Evolutionary conservation across 2,329 filamentous ascomycete genomes (phyloP), one percentile per base, ranked within the genome.

Genomic region (Ustulina deusta): DNA sequence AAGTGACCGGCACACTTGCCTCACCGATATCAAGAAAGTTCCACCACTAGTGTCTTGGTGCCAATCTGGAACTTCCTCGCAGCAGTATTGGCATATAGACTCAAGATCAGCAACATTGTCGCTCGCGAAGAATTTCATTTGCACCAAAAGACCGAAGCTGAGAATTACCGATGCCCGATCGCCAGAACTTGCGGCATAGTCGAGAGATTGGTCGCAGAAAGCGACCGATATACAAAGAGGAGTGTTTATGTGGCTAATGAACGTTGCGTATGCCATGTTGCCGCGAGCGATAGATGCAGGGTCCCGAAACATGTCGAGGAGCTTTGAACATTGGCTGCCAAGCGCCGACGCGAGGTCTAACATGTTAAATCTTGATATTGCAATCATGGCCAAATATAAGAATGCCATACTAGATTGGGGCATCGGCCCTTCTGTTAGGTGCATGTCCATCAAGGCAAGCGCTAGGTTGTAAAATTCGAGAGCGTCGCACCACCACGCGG

Each of bases 61-160:
- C 92, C 92, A 94, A 57, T 90, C 88, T 1, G 88, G 87, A 65
- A 93, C 87, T 70, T 94, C 92, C 68, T 93, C 87, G 68, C 90
- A 91, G n/a, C 89, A 86, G 68, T 90, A 92, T 55, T 89, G 86
- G 72, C 90, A 91, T 75, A 89, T 92, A 0, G 85, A 85, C 76
- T 94, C 91, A 0, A 93, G 81, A 63, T 94, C 92, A 15, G 83
- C 82, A 55, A 89, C 83, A 66, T 93, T 90, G 70, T 93, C 88
- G 71, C 89, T 90, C 13, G 87, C 86, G 78, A 90, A 93, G 63
- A 94, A 86, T 71, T 87, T 89, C 73, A 91, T 86, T 70, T 88
- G 85, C 2, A 90, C 88, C 36, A 86, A 84, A 22, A 93, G 81
- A 0, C 91, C 92, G 59, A 91, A 88, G 72, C 90, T 91, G 10